Percentiles rank a stretch among this genome's conserved stretches.
Evolutionary conservation across 768 basidiomycete genomes (phyloP).

Genomic region (Candolleomyces efflorescens): DNA sequence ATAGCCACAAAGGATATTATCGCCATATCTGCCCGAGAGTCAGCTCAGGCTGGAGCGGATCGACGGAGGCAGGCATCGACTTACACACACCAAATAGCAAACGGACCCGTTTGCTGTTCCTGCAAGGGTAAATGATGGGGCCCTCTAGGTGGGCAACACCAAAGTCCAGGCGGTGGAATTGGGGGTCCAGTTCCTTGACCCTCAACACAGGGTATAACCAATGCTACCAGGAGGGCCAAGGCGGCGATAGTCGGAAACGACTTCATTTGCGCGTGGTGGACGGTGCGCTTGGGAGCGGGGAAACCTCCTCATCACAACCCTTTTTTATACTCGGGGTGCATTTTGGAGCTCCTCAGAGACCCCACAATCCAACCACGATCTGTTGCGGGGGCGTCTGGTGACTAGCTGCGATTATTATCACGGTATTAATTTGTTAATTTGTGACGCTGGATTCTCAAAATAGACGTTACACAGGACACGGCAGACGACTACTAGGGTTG

Average conservation of each 20-base stretch:
- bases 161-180: conserved; percentile 2
- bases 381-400: too few relatives aligned
- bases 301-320: neutral
- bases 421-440: too few relatives aligned
- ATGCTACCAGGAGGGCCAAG: neutral
- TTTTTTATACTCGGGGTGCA: too few relatives aligned
- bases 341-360: too few relatives aligned
- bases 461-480: too few relatives aligned
- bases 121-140: conserved; percentile 3
- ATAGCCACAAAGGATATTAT: conserved; percentile 1
- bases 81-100: conserved; percentile 9
- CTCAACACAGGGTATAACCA: neutral
- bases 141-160: conserved; percentile 7
- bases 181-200: neutral
- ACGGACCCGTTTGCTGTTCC: conserved; percentile 8
- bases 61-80: neutral
- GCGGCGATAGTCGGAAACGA: neutral
- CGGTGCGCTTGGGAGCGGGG: neutral
- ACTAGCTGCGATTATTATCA: too few relatives aligned
- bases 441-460: too few relatives aligned
- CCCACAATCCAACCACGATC: too few relatives aligned
- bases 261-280: neutral
- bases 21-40: conserved; percentile 1
- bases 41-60: neutral
- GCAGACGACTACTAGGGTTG: too few relatives aligned